Percentiles rank a stretch among this genome's conserved stretches.
Conservation (phyloP, 805 yeast species). For the Wickerhamomyces canadensis region DNA sequence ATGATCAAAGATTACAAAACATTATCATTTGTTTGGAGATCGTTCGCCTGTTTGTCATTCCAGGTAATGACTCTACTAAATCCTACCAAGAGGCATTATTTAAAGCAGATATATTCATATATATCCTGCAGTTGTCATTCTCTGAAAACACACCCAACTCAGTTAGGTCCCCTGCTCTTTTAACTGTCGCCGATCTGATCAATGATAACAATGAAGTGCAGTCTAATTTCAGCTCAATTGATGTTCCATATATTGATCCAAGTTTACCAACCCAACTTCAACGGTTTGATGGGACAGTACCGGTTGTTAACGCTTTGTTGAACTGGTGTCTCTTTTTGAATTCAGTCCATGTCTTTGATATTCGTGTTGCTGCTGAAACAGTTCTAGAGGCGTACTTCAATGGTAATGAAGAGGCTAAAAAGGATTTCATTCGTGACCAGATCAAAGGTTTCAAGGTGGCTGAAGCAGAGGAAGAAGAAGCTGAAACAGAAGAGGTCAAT, state of each 20-base stretch:
- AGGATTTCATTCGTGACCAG: conserved; percentile 64
- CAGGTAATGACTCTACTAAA: conserved; percentile 61
- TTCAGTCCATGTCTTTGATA: conserved; percentile 80
- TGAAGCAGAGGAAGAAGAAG: conserved; percentile 6
- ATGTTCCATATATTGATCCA: conserved; percentile 90
- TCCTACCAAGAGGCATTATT: conserved; percentile 58
- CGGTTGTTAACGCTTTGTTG: conserved; percentile 68
- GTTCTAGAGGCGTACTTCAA: conserved; percentile 65
- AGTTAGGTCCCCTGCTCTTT: conserved; percentile 62
- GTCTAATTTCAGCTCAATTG: conserved; percentile 66
- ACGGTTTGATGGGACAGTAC: conserved; percentile 37
- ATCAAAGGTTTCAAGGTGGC: conserved; percentile 36
- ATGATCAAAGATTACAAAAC: conserved; percentile 67
- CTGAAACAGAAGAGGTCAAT: neutral
- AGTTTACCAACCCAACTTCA: conserved; percentile 36
- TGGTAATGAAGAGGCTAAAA: conserved; percentile 56
- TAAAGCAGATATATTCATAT: conserved; percentile 56
- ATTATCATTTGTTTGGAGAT: conserved; percentile 65
- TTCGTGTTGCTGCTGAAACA: conserved; percentile 66
- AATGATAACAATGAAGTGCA: conserved; percentile 64
- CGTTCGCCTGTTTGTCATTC: conserved; percentile 63
- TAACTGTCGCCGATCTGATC: conserved; percentile 74
- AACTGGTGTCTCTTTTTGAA: conserved; percentile 79
- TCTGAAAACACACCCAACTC: conserved; percentile 56
- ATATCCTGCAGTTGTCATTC: conserved; percentile 66